Evolutionary conservation across 345 rosid species (phyloP), one percentile per base, ranked within the genome.

Genomic region (Chamaenerion angustifolium): DNA sequence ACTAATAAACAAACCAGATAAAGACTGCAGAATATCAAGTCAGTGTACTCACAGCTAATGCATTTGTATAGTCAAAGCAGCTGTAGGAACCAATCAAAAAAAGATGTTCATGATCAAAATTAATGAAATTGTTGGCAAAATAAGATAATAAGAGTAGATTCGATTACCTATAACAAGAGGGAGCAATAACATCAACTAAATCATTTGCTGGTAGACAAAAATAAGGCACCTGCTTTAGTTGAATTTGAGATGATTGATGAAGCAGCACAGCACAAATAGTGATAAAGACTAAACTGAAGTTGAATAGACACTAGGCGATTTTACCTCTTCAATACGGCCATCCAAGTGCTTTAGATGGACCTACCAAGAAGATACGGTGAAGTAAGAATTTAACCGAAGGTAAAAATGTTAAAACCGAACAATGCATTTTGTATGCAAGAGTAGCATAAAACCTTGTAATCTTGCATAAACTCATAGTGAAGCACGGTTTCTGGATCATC

Each of bases 381-480:
- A 16, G 12, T 42, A 49, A 61, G 16, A 10, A n/a, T 27, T 21
- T 8, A 8, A 16, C 46, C 40, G 11, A 17, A 23, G 19, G 12
- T 27, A 15, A 16, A 45, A 23, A 19, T 45, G 45, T 16, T 44
- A 46, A 54, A 14, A 6, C 47, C 23, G 57, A 16, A 42, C 21
- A 13, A 15, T 56, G 60, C 55, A 42, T 14, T 52, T 50, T 13
- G 48, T 43, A 43, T 11, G 43, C 56, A 19, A 63, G 47, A 21
- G 25, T 21, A 21, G 55, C 61, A 37, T 21, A 12, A 44, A 40
- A 86, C 95, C 98, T 90, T 90, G 75, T 86, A 90, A 68, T 90
- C 97, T 75, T 89, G 97, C 97, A 89, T 89, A 68, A 85, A 89
- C 76, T 89, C 97, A 16, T 89, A 89, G 62, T 85, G 95, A 46